Percentiles rank a stretch among this genome's conserved stretches.
Evolutionary conservation across 495 filamentous ascomycete species (phyloP).

Genomic region (Penicillium waksmanii): DNA sequence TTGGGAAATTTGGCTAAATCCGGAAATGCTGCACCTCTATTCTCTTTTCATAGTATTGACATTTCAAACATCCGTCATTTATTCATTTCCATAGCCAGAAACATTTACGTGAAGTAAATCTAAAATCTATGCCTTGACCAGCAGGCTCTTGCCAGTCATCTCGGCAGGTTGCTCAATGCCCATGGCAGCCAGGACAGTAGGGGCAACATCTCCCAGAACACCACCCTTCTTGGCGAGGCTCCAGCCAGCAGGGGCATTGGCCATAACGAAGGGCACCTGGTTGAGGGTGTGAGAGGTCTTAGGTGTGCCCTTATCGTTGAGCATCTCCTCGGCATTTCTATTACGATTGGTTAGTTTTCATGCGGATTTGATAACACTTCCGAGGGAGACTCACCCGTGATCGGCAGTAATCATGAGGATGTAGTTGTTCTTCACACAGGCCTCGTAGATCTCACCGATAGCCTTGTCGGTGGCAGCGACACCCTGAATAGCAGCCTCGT

Average conservation of each 20-base stretch:
- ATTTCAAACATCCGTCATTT: constrained; percentile 27
- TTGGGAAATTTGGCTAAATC: neutral
- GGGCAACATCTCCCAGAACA: constrained; percentile 94
- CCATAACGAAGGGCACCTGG: constrained; percentile 97
- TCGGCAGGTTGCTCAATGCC: constrained; percentile 85
- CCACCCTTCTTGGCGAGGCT: constrained; percentile 82
- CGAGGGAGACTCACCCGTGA: constrained; percentile 67
- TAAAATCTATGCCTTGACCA: constrained; percentile 64
- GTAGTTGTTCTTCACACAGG: constrained; percentile 90
- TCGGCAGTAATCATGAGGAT: constrained; percentile 93
- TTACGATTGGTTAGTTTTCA: constrained; percentile 9
- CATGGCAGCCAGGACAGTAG: constrained; percentile 88
- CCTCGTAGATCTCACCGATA: constrained; percentile 88
- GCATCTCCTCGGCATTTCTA: constrained; percentile 97
- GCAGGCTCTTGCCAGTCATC: constrained; percentile 85
- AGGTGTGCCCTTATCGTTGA: constrained; percentile 89
- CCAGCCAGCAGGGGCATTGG: constrained; percentile 90
- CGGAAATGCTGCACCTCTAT: constrained; percentile 7
- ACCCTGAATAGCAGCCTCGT: constrained; percentile 90
- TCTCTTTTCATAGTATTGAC: constrained; percentile 13
- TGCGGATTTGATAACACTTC: neutral
- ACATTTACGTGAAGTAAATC: constrained; percentile 9
- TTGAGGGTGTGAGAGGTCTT: constrained; percentile 99
- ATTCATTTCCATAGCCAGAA: constrained; percentile 29
- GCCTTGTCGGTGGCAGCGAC: constrained; percentile 86